These are phyloP conservation scores for Taphrina pruni DNA, from an alignment of 1,139 yeast genomes.

Conservation along the genomic window DNA sequence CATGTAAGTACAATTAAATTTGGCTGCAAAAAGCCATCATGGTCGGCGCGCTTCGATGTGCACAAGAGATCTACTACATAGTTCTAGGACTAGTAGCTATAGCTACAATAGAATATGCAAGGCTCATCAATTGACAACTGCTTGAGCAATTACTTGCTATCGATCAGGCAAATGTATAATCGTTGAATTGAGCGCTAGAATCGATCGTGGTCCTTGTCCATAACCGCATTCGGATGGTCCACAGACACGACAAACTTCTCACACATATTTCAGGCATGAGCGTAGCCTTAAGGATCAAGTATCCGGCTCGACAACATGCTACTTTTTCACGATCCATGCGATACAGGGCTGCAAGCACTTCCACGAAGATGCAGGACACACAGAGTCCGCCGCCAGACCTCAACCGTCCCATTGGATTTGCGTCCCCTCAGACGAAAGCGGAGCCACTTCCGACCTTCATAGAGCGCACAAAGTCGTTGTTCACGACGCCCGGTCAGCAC, in stretches of 20 bases:
- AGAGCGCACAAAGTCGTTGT: conserved; percentile 30
- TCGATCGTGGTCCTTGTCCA: too few species aligned
- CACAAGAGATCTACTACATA: too few species aligned
- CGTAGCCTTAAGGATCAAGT: background rate
- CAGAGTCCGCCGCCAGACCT: conserved; percentile 27
- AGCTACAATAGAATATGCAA: too few species aligned
- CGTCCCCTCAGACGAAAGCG: conserved; percentile 12
- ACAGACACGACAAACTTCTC: too few species aligned
- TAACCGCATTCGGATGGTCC: too few species aligned
- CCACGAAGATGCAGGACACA: background rate
- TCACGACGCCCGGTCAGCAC: conserved; percentile 36
- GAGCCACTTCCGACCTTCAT: conserved; percentile 24
- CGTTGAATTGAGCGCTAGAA: too few species aligned
- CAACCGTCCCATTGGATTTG: conserved; percentile 36
- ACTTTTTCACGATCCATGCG: background rate
- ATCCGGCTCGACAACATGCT: background rate
- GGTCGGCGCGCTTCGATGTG: too few species aligned
- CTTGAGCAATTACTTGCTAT: too few species aligned
- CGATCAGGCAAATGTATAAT: too few species aligned
- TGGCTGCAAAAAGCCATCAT: background rate
- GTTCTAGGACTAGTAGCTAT: too few species aligned
- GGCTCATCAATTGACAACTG: too few species aligned
- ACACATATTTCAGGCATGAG: background rate
- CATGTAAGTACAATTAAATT: background rate
- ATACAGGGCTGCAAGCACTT: conserved; percentile 9